A percentile compares a stretch with the other conserved stretches of the same genome.
Conservation (phyloP, 179 eudicot genomes). For the Monotropa hypopitys region DNA sequence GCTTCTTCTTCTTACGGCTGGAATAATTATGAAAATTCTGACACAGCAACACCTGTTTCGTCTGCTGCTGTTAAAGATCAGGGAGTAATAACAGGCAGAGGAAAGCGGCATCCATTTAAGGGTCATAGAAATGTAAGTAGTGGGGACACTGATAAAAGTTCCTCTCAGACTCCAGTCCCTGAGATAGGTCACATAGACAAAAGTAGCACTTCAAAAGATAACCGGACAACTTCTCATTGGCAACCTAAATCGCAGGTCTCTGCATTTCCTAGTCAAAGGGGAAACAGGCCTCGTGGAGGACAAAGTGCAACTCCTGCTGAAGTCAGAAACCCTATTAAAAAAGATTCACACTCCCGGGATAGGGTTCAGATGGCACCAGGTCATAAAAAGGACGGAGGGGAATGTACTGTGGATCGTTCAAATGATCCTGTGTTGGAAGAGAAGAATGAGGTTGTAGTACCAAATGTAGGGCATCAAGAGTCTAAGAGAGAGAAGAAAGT, state of each 20-base stretch:
- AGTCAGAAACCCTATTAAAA: conserved; percentile 15
- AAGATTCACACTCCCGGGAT: conserved; percentile 19
- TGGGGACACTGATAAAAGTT: conserved; percentile 16
- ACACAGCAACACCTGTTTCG: conserved; percentile 14
- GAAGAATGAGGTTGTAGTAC: conserved; percentile 16
- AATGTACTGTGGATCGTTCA: conserved; percentile 7
- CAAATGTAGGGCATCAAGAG: conserved; percentile 26
- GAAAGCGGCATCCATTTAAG: conserved; percentile 36
- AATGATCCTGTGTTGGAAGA: conserved; percentile 16
- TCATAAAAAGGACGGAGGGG: conserved; percentile 6
- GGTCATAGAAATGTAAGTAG: conserved; percentile 28
- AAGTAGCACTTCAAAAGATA: conserved; percentile 32
- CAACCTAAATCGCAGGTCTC: conserved; percentile 61
- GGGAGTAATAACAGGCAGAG: conserved; percentile 28
- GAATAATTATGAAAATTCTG: conserved; percentile 25
- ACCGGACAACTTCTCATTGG: conserved; percentile 53
- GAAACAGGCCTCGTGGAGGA: conserved; percentile 26
- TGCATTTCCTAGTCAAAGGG: conserved; percentile 25
- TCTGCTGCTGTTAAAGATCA: conserved; percentile 27
- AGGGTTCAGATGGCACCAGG: conserved; percentile 12
- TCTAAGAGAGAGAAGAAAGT: conserved; percentile 34
- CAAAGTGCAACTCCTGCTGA: conserved; percentile 23
- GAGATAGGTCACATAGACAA: conserved; percentile 39
- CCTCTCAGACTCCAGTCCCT: conserved; percentile 14
- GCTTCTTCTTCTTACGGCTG: no score